Evolutionary conservation across 129 eudicot genomes (phyloP).

Genomic region (Tanacetum coccineum): DNA sequence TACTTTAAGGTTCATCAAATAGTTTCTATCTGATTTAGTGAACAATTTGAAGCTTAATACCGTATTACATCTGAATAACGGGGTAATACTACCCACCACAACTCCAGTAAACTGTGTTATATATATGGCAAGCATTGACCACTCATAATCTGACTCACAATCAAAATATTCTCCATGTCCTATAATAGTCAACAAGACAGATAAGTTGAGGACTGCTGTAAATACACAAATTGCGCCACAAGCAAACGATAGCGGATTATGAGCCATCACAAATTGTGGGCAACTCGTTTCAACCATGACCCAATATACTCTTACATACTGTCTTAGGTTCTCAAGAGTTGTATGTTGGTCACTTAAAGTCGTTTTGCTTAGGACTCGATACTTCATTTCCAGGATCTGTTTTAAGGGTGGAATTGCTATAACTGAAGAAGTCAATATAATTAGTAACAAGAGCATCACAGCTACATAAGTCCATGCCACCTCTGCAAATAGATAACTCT

Average conservation of each 20-base stretch:
- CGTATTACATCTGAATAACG: not conserved
- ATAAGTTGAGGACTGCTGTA: not conserved
- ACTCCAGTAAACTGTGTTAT: conserved; percentile 18
- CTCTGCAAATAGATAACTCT: not conserved
- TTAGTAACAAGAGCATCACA: conserved; percentile 21
- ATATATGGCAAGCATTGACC: not conserved
- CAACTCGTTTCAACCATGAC: conserved; percentile 19
- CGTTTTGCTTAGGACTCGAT: conserved; percentile 4
- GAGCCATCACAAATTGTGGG: conserved; percentile 25
- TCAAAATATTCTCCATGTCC: no score
- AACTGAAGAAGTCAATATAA: conserved; percentile 26
- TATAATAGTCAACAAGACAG: not conserved
- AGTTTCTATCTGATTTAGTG: not conserved
- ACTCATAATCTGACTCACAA: not conserved
- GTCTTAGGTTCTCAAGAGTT: conserved; percentile 9
- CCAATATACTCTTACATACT: conserved; percentile 10
- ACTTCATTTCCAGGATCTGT: conserved; percentile 24
- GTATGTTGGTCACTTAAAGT: conserved; percentile 4
- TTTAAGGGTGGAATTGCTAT: conserved; percentile 25
- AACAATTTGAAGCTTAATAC: conserved; percentile 11
- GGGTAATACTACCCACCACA: conserved; percentile 23
- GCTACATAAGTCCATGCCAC: not conserved
- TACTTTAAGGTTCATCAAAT: not conserved
- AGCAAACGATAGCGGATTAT: conserved; percentile 11
- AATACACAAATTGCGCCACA: conserved; percentile 9